Conservation (phyloP, 139 green algal genomes). For the Volvox africanus region DNA sequence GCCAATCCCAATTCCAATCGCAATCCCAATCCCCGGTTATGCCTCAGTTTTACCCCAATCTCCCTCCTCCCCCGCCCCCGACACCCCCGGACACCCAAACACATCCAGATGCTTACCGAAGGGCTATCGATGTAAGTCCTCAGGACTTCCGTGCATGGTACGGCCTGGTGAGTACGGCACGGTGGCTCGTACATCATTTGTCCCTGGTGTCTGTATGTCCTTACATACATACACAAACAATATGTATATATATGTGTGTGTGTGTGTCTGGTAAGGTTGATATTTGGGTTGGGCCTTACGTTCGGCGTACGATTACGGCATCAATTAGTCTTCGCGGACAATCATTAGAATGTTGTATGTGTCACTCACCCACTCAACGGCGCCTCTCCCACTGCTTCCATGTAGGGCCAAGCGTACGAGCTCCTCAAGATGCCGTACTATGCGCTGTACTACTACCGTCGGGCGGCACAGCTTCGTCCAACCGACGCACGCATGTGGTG, state of each 20-base stretch:
- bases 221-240: no score
- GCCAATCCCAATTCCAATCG: background rate
- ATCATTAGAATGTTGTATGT: no score
- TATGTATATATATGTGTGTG: no score
- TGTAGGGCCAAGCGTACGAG: conserved; percentile 96
- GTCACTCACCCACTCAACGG: background rate
- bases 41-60: background rate
- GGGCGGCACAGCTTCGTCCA: conserved; percentile 84
- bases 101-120: conserved; percentile 84
- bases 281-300: no score
- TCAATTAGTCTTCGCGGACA: no score
- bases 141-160: conserved; percentile 98
- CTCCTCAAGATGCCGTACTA: conserved; percentile 84
- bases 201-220: no score
- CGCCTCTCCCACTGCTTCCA: conserved; percentile 47
- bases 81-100: background rate
- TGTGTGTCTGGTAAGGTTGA: no score
- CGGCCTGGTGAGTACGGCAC: conserved; percentile 60
- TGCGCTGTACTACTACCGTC: conserved; percentile 72
- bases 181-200: no score
- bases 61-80: background rate
- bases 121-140: conserved; percentile 88
- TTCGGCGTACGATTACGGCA: no score
- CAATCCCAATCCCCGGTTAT: background rate
- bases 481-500: conserved; percentile 97